Conservation (phyloP, 371 early-diverging fungal species). For the Dichotomocladium elegans region DNA sequence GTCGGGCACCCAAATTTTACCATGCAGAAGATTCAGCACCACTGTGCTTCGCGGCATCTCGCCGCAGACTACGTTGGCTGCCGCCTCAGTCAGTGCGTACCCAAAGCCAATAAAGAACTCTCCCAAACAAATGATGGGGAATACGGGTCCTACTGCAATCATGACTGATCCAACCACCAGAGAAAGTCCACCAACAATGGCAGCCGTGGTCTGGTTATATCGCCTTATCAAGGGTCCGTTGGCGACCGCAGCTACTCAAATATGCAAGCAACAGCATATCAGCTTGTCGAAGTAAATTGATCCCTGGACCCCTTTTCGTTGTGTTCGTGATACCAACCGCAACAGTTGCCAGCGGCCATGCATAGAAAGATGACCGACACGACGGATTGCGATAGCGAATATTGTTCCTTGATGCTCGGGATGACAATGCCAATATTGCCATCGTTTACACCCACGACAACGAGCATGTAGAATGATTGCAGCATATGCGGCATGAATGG, state of each 20-base stretch:
- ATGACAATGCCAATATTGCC: slow-evolving; percentile 25
- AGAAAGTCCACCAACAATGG: slow-evolving; percentile 10
- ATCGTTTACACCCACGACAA: slow-evolving; percentile 20
- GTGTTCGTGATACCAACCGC: slow-evolving; percentile 8
- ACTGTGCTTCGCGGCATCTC: slow-evolving; percentile 15
- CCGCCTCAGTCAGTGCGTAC: slow-evolving; percentile 12
- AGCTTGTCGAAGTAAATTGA: not conserved
- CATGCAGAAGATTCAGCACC: slow-evolving; percentile 25
- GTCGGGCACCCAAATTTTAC: too few species aligned
- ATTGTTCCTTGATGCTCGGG: slow-evolving; percentile 22
- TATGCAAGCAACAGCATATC: not conserved
- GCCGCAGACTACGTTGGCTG: slow-evolving; percentile 19
- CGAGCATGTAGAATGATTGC: slow-evolving; percentile 16
- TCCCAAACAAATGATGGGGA: slow-evolving; percentile 17
- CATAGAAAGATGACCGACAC: slow-evolving; percentile 21
- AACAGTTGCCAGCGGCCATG: slow-evolving; percentile 16
- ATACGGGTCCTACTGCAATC: slow-evolving; percentile 11
- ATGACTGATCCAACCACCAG: slow-evolving; percentile 14
- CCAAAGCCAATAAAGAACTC: slow-evolving; percentile 20
- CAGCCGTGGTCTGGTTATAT: slow-evolving; percentile 11
- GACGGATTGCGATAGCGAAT: slow-evolving; percentile 21
- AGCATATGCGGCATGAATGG: slow-evolving; percentile 4
- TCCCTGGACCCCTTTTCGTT: too few species aligned
- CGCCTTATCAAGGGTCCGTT: slow-evolving; percentile 19
- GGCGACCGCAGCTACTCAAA: slow-evolving; percentile 12